Percentiles rank a stretch among this genome's conserved stretches.
Evolutionary conservation across 2,329 filamentous ascomycete genomes (phyloP).

Genomic region (Chaetomiaceae sp.): DNA sequence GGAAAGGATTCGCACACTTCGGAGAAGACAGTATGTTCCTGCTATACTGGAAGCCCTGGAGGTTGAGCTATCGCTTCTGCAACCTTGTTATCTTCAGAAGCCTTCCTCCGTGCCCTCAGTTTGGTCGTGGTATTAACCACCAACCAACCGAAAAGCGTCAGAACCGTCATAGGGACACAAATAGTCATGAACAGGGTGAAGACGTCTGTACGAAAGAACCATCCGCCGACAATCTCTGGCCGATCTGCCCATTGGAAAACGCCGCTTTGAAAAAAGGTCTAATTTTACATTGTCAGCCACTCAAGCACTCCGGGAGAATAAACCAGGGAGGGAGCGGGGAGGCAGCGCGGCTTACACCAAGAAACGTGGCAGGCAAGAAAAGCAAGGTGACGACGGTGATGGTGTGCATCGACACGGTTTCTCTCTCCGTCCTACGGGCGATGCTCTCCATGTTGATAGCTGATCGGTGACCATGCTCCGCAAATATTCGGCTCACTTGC

Average conservation of each 20-base stretch:
- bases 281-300: neutral
- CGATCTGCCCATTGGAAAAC: neutral
- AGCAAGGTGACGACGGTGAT: slow-evolving; percentile 26
- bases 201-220: slow-evolving; percentile 5
- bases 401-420: slow-evolving; percentile 26
- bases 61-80: neutral
- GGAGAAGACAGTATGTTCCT: too few species aligned
- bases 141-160: neutral
- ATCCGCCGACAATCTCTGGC: neutral
- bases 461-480: neutral
- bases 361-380: slow-evolving; percentile 27
- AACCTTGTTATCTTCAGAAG: neutral
- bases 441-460: slow-evolving; percentile 41
- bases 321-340: neutral
- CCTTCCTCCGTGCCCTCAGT: neutral
- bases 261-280: slow-evolving; percentile 6
- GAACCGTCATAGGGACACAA: neutral
- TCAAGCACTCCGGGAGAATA: neutral
- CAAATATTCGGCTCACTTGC: slow-evolving; percentile 8
- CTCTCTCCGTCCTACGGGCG: slow-evolving; percentile 44
- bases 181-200: neutral
- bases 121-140: neutral
- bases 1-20: too few species aligned
- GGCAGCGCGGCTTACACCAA: slow-evolving; percentile 20
- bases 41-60: neutral